These are phyloP conservation scores for Xylaria hypoxylon DNA, from an alignment of 2,329 filamentous ascomycete species.

Conservation along the genomic window DNA sequence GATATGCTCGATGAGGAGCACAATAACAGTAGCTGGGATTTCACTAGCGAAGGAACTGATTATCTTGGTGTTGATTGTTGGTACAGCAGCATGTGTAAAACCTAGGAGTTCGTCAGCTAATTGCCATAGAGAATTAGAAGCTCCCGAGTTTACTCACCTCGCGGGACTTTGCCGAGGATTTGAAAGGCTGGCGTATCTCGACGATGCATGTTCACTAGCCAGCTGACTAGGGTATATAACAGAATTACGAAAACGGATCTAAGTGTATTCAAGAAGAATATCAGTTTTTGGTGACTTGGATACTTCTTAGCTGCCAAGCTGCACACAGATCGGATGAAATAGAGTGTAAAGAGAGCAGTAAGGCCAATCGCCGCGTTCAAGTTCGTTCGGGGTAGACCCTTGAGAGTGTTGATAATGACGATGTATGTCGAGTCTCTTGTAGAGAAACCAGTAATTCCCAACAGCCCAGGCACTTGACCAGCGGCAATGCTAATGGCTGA, in stretches of 20 bases:
- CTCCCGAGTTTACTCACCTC: conserved; percentile 62
- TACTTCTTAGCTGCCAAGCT: conserved; percentile 74
- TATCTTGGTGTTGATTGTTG: conserved; percentile 73
- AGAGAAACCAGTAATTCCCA: conserved; percentile 81
- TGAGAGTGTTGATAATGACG: conserved; percentile 85
- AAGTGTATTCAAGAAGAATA: conserved; percentile 92
- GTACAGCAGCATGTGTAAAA: conserved; percentile 82
- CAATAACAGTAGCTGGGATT: conserved; percentile 87
- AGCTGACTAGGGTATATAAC: conserved; percentile 92
- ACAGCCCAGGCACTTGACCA: conserved; percentile 83
- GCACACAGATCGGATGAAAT: conserved; percentile 76
- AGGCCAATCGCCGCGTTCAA: conserved; percentile 91
- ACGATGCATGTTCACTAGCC: conserved; percentile 79
- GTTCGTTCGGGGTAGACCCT: conserved; percentile 72
- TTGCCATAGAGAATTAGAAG: conserved; percentile 19
- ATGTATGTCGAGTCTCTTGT: conserved; percentile 82
- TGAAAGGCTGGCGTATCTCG: conserved; percentile 74
- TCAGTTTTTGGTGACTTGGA: conserved; percentile 76
- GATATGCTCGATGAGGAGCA: conserved; percentile 96
- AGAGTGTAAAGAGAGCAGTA: conserved; percentile 82
- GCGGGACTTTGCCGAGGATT: conserved; percentile 80
- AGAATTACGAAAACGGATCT: conserved; percentile 92
- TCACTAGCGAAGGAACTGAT: conserved; percentile 76
- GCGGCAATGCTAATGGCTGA: conserved; percentile 89
- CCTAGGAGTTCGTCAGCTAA: conserved; percentile 59